A percentile compares a stretch with the other conserved stretches of the same genome.
phyloP scores from a whole-genome alignment of 148 eudicot genomes.

The Euryodendron excelsum region DNA sequence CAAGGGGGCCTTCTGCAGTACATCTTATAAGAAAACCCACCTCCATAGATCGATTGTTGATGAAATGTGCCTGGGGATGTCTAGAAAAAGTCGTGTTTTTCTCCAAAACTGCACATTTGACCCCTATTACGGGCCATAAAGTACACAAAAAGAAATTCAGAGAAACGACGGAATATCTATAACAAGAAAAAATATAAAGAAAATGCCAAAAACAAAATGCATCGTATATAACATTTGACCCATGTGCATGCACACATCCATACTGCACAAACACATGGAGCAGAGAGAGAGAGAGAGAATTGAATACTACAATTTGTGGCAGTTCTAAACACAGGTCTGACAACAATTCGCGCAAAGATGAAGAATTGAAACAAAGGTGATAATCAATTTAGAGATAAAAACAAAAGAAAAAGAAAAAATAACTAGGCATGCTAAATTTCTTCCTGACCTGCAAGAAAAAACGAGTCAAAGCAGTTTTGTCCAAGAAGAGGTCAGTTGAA shows the following conservation, averaged over 20 bases:
- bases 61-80: constrained; percentile 98
- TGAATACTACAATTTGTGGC: not conserved
- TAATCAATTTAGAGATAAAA: not conserved
- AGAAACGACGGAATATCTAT: not conserved
- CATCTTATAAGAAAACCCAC: constrained; percentile 35
- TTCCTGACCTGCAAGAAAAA: not conserved
- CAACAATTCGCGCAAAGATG: not conserved
- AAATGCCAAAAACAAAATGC: not conserved
- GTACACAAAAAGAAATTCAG: not conserved
- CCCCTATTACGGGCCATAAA: constrained; percentile 44
- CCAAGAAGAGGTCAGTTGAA: not conserved
- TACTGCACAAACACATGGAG: no score
- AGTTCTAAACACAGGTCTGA: not conserved
- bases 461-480: not conserved
- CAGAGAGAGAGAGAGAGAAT: not conserved
- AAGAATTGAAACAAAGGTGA: not conserved
- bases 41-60: constrained; percentile 98
- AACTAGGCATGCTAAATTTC: constrained; percentile 1
- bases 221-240: not conserved
- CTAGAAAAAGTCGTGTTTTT: constrained; percentile 62
- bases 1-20: not conserved
- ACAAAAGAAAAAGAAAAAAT: not conserved
- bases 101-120: constrained; percentile 80
- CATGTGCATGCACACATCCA: not conserved
- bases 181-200: not conserved